Evolutionary conservation across 768 basidiomycete genomes (phyloP), one percentile per base, ranked within the genome.

Genomic region (Multifurca ochricompacta): DNA sequence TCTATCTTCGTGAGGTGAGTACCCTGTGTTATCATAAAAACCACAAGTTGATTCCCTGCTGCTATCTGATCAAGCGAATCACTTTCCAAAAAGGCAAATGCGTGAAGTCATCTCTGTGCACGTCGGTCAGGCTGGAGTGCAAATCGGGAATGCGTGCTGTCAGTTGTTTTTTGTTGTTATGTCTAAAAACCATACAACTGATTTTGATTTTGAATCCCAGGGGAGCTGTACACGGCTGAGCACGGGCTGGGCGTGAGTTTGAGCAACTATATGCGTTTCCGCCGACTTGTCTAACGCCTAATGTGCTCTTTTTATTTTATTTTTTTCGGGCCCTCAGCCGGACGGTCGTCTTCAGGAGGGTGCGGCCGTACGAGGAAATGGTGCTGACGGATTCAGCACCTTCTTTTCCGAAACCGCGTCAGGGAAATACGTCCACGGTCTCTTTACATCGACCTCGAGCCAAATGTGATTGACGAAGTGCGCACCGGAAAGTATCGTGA

Each of bases 101-200:
- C 86, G 88, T 78, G 88, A 91, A 86, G 93, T 97, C 73, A 94
- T 96, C 78, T 94, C 91, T 63, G 79, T 97, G 68, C 92, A 97
- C 74, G 94, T 98, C 69, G 95, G 95, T 67, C 96, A 99, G 77
- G 96, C 95, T 69, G 93, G 92, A 83, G 87, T 90, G 66, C 90
- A 92, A 78, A 89, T 92, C 66, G 94, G 95, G 68, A 98, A 98
- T 72, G 94, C 96, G 68, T 99, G 93, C 76, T 96, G 95, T 91
- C 74, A 78, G 90, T 85, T 55, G 5, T 60, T 30, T 27, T 9
- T 23, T 63, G 61, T 54, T 65, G 34, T 43, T 40, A 39, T 16
- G n/a, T 32, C n/a, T n/a, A n/a, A n/a, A n/a, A n/a, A n/a, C n/a
- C n/a, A n/a, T n/a, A n/a, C n/a, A n/a, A n/a, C n/a, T n/a, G n/a